Conservation (phyloP, 768 basidiomycete species). For the Mycena vitilis region DNA sequence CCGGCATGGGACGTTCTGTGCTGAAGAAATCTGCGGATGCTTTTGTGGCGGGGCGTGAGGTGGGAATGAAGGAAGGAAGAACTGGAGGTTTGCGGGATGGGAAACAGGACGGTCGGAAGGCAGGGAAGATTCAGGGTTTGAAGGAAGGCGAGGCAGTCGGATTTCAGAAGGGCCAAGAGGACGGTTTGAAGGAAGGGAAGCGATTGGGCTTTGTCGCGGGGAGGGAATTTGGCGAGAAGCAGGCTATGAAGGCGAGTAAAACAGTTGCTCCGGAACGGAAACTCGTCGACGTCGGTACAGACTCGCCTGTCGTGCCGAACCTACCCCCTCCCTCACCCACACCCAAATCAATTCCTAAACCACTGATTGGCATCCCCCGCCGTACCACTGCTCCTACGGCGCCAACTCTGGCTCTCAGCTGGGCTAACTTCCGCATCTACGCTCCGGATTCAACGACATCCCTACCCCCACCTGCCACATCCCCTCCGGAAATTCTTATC, state of each 20-base stretch:
- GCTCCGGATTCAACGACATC: background rate
- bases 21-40: background rate
- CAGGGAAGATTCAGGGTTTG: constrained; percentile 11
- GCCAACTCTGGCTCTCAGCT: background rate
- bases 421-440: constrained; percentile 1
- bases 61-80: constrained; percentile 10
- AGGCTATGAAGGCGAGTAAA: constrained; percentile 13
- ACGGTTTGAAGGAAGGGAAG: constrained; percentile 10
- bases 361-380: background rate
- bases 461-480: no score
- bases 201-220: constrained; percentile 17
- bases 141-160: background rate
- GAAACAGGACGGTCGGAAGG: no score
- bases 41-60: constrained; percentile 1
- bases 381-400: background rate
- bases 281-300: constrained; percentile 6
- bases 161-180: constrained; percentile 17
- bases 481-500: no score
- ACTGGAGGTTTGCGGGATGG: background rate
- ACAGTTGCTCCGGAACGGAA: background rate
- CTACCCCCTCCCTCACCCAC: background rate
- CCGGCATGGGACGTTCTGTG: background rate
- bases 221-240: constrained; percentile 18
- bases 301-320: constrained; percentile 4
- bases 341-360: background rate